Base-by-base conservation (phyloP, 768 basidiomycete genomes). In the Floccularia luteovirens region DNA sequence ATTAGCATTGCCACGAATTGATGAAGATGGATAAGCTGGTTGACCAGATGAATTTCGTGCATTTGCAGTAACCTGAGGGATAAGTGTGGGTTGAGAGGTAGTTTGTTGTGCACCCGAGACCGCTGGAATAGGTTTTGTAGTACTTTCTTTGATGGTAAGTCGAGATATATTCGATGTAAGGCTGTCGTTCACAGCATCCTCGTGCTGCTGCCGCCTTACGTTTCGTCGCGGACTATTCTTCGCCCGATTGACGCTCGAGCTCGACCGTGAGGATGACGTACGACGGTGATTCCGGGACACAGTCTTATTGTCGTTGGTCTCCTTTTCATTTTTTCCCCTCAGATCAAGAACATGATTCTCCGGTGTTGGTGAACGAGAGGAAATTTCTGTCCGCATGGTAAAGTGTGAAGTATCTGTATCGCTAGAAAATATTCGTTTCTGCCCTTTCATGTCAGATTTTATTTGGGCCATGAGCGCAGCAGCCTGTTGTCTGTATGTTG, bases 391-490 rank as follows among this genome's bases (percentile, higher is more conserved):
- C 11, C 21, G 11, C 24, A 8, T 50, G 45, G 64, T 65, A 17
- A 57, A 46, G 43, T 58, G 58, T 5, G 61, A 53, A 11, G 58
- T 63, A 12, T 81, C 79, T 0, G 77, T 79, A 13, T 83, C 81
- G 4, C 69, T 70, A 1, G 83, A 82, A 52, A 84, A 82, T 1
- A 86, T 50, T 10, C 83, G 79, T 56, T 87, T 87, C 38, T 75
- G 72, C 3, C 78, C 74, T 50, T 76, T 79, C 71, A 89, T 77
- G 49, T 88, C 86, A 42, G 69, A 73, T 59, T 82, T 83, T 47
- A 92, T 90, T 48, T 89, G 85, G 19, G 82, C 83, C 85, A 93
- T 90, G 33, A 93, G 60, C 19, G 69, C 77, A 6, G 77, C 84
- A 10, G 87, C 90, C 48, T 88, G 79, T 48, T 77, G 68, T 30